phyloP scores from a whole-genome alignment of 495 filamentous ascomycete genomes.

The Daldinia childiae region DNA sequence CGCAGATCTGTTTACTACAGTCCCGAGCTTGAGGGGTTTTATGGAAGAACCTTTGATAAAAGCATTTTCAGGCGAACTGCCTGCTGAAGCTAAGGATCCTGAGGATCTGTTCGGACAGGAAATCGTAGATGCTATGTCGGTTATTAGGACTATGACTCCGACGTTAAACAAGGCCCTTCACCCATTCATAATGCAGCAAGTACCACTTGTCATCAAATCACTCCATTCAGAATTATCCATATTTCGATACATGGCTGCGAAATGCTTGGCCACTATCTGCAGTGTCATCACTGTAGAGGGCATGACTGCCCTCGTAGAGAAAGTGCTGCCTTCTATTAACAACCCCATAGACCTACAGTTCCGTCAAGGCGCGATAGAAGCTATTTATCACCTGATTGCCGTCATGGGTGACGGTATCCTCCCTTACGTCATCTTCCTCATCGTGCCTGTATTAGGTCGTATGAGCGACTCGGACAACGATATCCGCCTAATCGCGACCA shows the following conservation, averaged over 20 bases:
- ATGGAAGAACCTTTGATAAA: slow-evolving; percentile 82
- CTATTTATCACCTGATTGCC: slow-evolving; percentile 93
- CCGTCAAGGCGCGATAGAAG: slow-evolving; percentile 93
- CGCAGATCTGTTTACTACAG: slow-evolving; percentile 73
- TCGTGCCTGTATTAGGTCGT: slow-evolving; percentile 96
- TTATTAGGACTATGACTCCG: slow-evolving; percentile 86
- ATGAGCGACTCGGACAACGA: slow-evolving; percentile 99
- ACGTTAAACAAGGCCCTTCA: slow-evolving; percentile 79
- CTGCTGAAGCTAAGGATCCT: slow-evolving; percentile 71
- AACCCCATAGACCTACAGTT: slow-evolving; percentile 84
- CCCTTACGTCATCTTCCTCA: slow-evolving; percentile 98
- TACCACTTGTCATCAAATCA: slow-evolving; percentile 87
- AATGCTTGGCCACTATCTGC: slow-evolving; percentile 96
- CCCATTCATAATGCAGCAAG: slow-evolving; percentile 78
- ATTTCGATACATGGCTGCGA: slow-evolving; percentile 94
- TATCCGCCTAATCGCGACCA: slow-evolving; percentile 91
- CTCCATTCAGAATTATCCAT: slow-evolving; percentile 87
- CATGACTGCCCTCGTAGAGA: slow-evolving; percentile 95
- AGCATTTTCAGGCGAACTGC: slow-evolving; percentile 78
- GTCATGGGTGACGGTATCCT: slow-evolving; percentile 98
- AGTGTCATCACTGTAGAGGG: slow-evolving; percentile 93
- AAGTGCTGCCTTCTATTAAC: slow-evolving; percentile 88
- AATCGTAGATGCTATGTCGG: slow-evolving; percentile 91
- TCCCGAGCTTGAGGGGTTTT: slow-evolving; percentile 79
- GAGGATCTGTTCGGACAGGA: slow-evolving; percentile 83